phyloP scores from a whole-genome alignment of 2,329 filamentous ascomycete genomes.

The Metarhizium brunneum region DNA sequence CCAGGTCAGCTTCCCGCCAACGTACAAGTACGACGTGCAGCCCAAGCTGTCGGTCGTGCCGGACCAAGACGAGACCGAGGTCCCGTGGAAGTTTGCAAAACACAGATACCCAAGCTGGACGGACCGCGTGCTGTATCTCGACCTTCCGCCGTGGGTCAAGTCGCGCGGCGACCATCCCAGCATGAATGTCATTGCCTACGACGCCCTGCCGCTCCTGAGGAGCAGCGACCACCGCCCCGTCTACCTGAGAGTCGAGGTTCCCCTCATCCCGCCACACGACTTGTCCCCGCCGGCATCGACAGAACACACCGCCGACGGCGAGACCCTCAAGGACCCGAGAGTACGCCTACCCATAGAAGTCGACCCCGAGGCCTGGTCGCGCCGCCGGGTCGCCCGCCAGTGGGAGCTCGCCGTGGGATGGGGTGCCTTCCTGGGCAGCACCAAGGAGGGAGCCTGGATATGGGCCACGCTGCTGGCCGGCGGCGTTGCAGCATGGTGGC shows the following conservation, averaged over 20 bases:
- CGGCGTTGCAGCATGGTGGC: constrained; percentile 37
- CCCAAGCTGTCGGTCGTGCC: constrained; percentile 11
- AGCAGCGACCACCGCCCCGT: constrained; percentile 86
- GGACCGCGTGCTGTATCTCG: constrained; percentile 76
- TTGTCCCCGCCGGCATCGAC: constrained; percentile 24
- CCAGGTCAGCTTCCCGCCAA: constrained; percentile 72
- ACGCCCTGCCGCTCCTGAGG: constrained; percentile 66
- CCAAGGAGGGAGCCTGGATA: constrained; percentile 37
- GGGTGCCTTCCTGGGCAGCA: constrained; percentile 46
- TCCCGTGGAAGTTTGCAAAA: constrained; percentile 63
- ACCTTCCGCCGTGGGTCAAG: constrained; percentile 44
- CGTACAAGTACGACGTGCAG: constrained; percentile 72
- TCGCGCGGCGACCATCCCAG: constrained; percentile 14
- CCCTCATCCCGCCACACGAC: constrained; percentile 38
- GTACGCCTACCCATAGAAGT: constrained; percentile 39
- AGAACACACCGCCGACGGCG: constrained; percentile 1
- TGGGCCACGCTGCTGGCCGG: constrained; percentile 33
- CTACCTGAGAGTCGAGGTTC: constrained; percentile 59
- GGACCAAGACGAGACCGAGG: constrained; percentile 19
- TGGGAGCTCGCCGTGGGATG: constrained; percentile 42
- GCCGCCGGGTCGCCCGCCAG: constrained; percentile 35
- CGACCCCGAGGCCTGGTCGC: constrained; percentile 45
- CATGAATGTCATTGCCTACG: constrained; percentile 56
- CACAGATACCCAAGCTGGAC: constrained; percentile 92
- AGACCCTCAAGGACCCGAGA: constrained; percentile 30